Evolutionary conservation across 176 grass and related monocot species (phyloP).

Genomic region (Neostapfia colusana): DNA sequence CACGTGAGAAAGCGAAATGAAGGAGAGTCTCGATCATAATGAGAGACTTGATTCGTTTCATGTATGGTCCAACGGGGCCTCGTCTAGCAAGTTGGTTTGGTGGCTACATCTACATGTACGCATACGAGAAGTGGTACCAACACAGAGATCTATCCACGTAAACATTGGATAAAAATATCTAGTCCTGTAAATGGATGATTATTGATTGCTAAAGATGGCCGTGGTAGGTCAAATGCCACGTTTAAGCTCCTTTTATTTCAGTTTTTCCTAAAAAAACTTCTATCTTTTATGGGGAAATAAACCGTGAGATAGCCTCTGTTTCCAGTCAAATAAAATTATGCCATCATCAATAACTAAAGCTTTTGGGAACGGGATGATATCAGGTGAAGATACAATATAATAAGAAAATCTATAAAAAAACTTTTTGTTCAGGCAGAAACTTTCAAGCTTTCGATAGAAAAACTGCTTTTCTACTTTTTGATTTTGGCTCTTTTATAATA

Average conservation of each 20-base stretch:
- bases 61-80: not conserved
- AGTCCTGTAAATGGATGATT: constrained; percentile 6
- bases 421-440: too few species aligned
- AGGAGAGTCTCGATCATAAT: not conserved
- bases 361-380: not conserved
- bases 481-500: too few species aligned
- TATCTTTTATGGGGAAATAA: not conserved
- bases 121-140: not conserved
- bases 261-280: too few species aligned
- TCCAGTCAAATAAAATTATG: not conserved
- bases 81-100: not conserved
- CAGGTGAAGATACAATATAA: not conserved
- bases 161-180: not conserved
- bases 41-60: not conserved
- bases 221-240: not conserved
- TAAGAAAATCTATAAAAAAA: not conserved
- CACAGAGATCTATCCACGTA: not conserved
- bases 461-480: too few species aligned
- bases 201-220: not conserved
- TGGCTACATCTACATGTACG: not conserved
- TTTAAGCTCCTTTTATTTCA: not conserved
- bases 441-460: too few species aligned
- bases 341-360: not conserved
- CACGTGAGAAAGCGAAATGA: not conserved
- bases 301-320: not conserved